Conservation (phyloP, 2,329 filamentous ascomycete genomes). For the Chaetomium olivaceum region DNA sequence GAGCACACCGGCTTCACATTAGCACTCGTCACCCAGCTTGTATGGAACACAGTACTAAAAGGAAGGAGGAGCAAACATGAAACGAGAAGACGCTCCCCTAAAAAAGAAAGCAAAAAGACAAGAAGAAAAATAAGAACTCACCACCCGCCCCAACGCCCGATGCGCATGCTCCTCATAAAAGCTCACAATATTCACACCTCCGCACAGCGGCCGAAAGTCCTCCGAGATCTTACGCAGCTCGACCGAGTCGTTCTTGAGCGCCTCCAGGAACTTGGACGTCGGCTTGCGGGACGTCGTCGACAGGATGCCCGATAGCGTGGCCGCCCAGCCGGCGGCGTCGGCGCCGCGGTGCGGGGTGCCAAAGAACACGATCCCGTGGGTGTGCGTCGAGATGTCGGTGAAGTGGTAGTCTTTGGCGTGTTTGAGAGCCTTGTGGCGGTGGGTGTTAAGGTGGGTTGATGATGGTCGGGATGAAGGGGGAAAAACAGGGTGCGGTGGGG, state of each 20-base stretch:
- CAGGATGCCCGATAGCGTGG: background rate
- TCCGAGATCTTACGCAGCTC: conserved; percentile 21
- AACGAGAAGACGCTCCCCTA: no score
- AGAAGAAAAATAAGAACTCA: background rate
- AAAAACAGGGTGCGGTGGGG: no score
- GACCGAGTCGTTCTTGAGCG: conserved; percentile 11
- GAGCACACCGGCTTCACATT: background rate
- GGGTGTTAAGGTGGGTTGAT: background rate
- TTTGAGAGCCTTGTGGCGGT: background rate
- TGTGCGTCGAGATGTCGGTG: background rate
- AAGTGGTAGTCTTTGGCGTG: background rate
- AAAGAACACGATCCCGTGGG: conserved; percentile 25
- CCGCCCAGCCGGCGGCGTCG: conserved; percentile 12
- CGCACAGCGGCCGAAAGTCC: conserved; percentile 11
- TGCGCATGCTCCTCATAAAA: conserved; percentile 19
- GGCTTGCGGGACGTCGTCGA: background rate
- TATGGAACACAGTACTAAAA: no score
- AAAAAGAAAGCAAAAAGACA: background rate
- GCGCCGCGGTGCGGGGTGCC: conserved; percentile 27
- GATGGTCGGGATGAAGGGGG: background rate
- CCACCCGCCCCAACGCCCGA: background rate
- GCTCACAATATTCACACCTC: conserved; percentile 15
- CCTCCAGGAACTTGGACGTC: background rate
- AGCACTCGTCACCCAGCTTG: no score
- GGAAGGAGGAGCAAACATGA: no score